These are phyloP conservation scores for Neckera pumila DNA, from an alignment of 225 moss, liverwort and hornwort species.

Conservation along the genomic window DNA sequence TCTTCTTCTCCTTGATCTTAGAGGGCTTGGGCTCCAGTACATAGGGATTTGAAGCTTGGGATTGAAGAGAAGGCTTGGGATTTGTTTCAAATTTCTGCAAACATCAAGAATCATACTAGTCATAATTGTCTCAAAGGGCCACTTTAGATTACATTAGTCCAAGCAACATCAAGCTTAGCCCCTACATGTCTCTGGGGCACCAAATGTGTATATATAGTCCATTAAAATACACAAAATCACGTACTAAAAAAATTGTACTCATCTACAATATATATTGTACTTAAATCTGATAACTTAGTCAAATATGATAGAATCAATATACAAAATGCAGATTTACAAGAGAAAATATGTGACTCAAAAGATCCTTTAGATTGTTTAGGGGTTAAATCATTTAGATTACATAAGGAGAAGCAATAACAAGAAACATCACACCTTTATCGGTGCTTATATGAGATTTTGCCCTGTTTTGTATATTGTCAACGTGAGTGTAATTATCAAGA, in stretches of 20 bases:
- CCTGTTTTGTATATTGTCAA: background rate
- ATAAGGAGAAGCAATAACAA: background rate
- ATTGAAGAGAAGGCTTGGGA: too few species aligned
- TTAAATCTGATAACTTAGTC: background rate
- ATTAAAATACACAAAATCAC: background rate
- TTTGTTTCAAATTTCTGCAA: background rate
- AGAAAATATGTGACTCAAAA: background rate
- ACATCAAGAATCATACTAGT: background rate
- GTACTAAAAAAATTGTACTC: background rate
- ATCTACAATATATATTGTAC: background rate
- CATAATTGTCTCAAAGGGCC: background rate
- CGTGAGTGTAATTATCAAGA: background rate
- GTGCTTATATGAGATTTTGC: background rate
- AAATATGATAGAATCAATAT: background rate
- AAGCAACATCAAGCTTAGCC: background rate
- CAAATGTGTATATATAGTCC: background rate
- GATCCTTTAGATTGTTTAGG: background rate
- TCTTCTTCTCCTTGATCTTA: background rate
- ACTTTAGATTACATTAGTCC: background rate
- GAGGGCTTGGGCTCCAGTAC: background rate
- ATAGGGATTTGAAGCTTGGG: background rate
- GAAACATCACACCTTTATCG: background rate
- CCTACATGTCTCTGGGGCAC: background rate
- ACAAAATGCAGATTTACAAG: background rate
- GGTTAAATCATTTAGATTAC: background rate